Conservation (phyloP, 176 grass and related monocot genomes). For the Cymbopogon citratus region DNA sequence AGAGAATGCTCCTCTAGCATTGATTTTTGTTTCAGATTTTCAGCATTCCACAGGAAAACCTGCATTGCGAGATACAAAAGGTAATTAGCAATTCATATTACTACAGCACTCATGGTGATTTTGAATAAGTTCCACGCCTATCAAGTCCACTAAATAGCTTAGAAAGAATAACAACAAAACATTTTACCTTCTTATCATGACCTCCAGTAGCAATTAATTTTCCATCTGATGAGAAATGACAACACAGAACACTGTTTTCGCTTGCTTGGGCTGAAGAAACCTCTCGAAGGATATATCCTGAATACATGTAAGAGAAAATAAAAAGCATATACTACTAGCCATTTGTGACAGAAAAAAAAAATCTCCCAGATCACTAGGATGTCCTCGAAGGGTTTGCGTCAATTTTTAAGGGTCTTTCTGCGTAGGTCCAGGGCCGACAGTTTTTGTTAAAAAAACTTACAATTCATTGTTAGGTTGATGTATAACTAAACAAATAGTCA, state of each 20-base stretch:
- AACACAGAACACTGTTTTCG: slow-evolving; percentile 71
- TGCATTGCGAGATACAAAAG: slow-evolving; percentile 38
- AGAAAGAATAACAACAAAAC: slow-evolving; percentile 1
- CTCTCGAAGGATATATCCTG: slow-evolving; percentile 75
- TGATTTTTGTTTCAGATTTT: slow-evolving; percentile 74
- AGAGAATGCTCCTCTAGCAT: slow-evolving; percentile 69
- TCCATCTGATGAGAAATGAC: slow-evolving; percentile 91
- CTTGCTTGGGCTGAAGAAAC: slow-evolving; percentile 59
- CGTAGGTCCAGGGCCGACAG: background rate
- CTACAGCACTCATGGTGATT: background rate
- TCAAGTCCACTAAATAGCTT: slow-evolving; percentile 11
- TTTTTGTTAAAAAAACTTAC: background rate
- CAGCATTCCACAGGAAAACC: slow-evolving; percentile 74
- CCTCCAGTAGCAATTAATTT: slow-evolving; percentile 91
- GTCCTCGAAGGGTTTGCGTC: background rate
- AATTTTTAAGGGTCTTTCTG: background rate
- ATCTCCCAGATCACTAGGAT: background rate
- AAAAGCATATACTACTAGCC: background rate
- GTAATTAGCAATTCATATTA: background rate
- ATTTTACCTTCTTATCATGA: slow-evolving; percentile 88
- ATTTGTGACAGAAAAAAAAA: background rate
- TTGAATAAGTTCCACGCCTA: background rate
- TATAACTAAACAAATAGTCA: slow-evolving; percentile 9
- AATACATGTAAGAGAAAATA: background rate
- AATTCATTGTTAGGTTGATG: background rate